These are phyloP conservation scores for Ophiocordyceps sinensis DNA, from an alignment of 2,329 filamentous ascomycete species.

Conservation along the genomic window DNA sequence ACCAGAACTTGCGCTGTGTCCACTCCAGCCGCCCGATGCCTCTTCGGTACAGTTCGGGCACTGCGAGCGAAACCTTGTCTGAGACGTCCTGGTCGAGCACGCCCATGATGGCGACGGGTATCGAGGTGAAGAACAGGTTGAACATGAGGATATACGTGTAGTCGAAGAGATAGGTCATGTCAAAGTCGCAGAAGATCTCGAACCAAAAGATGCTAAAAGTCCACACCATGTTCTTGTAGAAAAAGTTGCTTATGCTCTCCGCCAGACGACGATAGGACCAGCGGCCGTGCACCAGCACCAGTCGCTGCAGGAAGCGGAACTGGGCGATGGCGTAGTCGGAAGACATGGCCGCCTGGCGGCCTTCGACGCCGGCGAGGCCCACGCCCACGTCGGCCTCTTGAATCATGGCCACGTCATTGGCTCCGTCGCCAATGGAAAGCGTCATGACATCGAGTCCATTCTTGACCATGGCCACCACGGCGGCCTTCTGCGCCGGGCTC, in stretches of 20 bases:
- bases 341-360: slow-evolving; percentile 87
- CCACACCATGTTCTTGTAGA: slow-evolving; percentile 99
- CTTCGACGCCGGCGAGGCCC: slow-evolving; percentile 86
- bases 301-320: slow-evolving; percentile 73
- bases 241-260: slow-evolving; percentile 95
- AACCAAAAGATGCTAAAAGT: slow-evolving; percentile 96
- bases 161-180: slow-evolving; percentile 93
- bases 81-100: slow-evolving; percentile 94
- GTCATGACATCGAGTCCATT: slow-evolving; percentile 92
- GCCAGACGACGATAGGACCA: slow-evolving; percentile 94
- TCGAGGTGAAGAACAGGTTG: slow-evolving; percentile 90
- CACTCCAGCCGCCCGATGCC: slow-evolving; percentile 95
- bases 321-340: slow-evolving; percentile 93
- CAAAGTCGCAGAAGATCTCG: slow-evolving; percentile 88
- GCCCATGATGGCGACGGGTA: slow-evolving; percentile 91
- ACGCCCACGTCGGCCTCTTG: slow-evolving; percentile 95
- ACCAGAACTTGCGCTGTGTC: slow-evolving; percentile 96
- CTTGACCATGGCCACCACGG: slow-evolving; percentile 95
- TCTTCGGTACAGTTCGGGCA: slow-evolving; percentile 87
- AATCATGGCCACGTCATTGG: slow-evolving; percentile 96
- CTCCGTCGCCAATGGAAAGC: slow-evolving; percentile 80
- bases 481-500: slow-evolving; percentile 89
- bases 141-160: slow-evolving; percentile 96
- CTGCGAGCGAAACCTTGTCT: slow-evolving; percentile 82
- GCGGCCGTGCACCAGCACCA: slow-evolving; percentile 79